These are phyloP conservation scores for Dimargaris cristalligena DNA, from an alignment of 192 early-diverging fungal genomes.

Conservation along the genomic window DNA sequence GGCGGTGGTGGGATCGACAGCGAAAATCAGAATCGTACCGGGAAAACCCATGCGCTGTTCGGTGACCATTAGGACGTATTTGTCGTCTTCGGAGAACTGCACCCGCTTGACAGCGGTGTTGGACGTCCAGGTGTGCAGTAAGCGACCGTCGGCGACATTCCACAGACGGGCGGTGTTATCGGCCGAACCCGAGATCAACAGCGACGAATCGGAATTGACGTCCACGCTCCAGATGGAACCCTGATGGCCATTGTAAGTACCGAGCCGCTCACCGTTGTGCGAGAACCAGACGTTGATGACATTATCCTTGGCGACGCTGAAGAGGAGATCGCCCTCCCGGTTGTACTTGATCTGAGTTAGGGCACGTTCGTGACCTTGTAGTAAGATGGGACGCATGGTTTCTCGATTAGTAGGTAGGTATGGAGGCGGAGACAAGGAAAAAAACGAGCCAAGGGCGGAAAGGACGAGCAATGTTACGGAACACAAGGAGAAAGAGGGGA, in stretches of 20 bases:
- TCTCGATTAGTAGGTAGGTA: no score
- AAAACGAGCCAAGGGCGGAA: no score
- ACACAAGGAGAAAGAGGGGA: no score
- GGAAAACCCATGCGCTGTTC: conserved; percentile 90
- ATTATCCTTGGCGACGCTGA: conserved; percentile 90
- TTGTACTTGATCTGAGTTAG: conserved; percentile 98
- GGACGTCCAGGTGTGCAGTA: conserved; percentile 80
- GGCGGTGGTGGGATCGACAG: conserved; percentile 42
- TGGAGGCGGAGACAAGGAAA: no score
- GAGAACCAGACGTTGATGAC: conserved; percentile 90
- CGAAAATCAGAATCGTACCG: conserved; percentile 69
- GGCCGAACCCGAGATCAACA: conserved; percentile 75
- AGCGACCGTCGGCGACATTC: conserved; percentile 79
- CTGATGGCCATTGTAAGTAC: conserved; percentile 80
- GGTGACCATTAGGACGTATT: conserved; percentile 77
- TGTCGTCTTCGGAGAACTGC: conserved; percentile 78
- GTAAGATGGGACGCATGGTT: conserved; percentile 68
- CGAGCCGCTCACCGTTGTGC: conserved; percentile 93
- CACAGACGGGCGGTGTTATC: conserved; percentile 85
- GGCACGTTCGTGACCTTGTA: conserved; percentile 91
- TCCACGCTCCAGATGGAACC: conserved; percentile 93
- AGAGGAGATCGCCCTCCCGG: conserved; percentile 89
- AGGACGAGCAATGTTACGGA: no score
- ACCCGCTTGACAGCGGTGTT: conserved; percentile 83
- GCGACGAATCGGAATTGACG: conserved; percentile 64